phyloP scores from a whole-genome alignment of 2,329 filamentous ascomycete species.

The Aspergillus neoniger region DNA sequence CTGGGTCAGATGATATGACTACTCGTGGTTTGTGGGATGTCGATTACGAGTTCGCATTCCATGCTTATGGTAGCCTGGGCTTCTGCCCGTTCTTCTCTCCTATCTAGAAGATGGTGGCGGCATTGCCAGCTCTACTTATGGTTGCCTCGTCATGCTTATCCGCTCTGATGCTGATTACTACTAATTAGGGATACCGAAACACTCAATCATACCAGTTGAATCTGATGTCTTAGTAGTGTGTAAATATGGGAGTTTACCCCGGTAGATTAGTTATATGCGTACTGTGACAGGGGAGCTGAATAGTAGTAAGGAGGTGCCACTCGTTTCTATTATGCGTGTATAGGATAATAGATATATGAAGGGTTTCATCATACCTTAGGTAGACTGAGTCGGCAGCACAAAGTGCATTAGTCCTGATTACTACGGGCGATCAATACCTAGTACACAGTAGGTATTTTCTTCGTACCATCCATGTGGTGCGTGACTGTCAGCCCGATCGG shows the following conservation, averaged over 20 bases:
- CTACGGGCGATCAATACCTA: too few relatives aligned
- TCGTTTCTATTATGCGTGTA: too few relatives aligned
- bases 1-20: slow-evolving; percentile 19
- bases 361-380: neutral
- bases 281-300: too few relatives aligned
- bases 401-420: neutral
- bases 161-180: neutral
- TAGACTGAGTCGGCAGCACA: neutral
- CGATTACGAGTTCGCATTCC: neutral
- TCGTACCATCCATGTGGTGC: slow-evolving; percentile 8
- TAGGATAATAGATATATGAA: too few relatives aligned
- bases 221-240: neutral
- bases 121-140: neutral
- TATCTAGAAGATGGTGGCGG: neutral
- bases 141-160: slow-evolving; percentile 11
- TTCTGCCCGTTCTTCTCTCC: neutral
- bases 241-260: neutral
- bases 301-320: too few relatives aligned
- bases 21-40: slow-evolving; percentile 2
- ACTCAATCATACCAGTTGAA: neutral
- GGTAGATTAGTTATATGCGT: neutral
- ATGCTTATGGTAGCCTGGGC: neutral
- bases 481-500: slow-evolving; percentile 22
- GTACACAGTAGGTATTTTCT: neutral
- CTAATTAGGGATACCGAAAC: neutral